Base-by-base conservation (phyloP, 2,329 filamentous ascomycete species). In the Thelonectria olida region DNA sequence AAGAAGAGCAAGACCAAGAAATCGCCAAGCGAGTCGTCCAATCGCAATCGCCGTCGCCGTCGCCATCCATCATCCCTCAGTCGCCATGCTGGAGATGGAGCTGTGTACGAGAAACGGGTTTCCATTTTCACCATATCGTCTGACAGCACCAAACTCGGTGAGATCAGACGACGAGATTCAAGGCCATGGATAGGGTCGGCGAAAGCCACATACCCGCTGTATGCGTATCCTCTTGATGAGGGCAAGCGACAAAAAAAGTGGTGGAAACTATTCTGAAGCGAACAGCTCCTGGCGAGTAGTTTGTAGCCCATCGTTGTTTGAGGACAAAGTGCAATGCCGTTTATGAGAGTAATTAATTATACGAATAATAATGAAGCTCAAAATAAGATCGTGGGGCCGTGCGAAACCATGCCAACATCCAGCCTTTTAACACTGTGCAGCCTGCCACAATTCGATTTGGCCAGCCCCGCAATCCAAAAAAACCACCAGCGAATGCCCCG, bases 111-210 rank as follows among this genome's bases (percentile, higher is more conserved):
- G 20, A 66, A 71, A 36, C 64, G 68, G 53, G 28, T 67, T 23
- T 74, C 74, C 9, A 64, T 70, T 27, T 67, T 76, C 55, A 80
- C 79, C 4, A 77, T 76, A 45, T 76, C 77, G 5, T 80, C 80
- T 2, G 78, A 76, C 53, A 82, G 80, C 61, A 82, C 80, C 12
- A 82, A 82, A 58, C 65, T 82, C 4, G 79, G 80, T n/a, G 80
- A 82, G 63, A 76, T 81, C 44, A 67, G 66, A 47, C 65, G 61
- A 17, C 72, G 70, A n/a, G 62, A 54, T 3, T 65, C 54, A n/a
- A 62, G 51, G 27, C 62, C 62, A 44, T 53, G 60, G 19, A 48
- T 54, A 20, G 38, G 31, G 7, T 25, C 38, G 17, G 42, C 45
- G 5, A 64, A 28, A 44, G 59, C 58, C 13, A 60, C 66, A 38